These are phyloP conservation scores for Spongispora temasekensis DNA, from an alignment of 1,284 basidiomycete genomes.

Conservation along the genomic window DNA sequence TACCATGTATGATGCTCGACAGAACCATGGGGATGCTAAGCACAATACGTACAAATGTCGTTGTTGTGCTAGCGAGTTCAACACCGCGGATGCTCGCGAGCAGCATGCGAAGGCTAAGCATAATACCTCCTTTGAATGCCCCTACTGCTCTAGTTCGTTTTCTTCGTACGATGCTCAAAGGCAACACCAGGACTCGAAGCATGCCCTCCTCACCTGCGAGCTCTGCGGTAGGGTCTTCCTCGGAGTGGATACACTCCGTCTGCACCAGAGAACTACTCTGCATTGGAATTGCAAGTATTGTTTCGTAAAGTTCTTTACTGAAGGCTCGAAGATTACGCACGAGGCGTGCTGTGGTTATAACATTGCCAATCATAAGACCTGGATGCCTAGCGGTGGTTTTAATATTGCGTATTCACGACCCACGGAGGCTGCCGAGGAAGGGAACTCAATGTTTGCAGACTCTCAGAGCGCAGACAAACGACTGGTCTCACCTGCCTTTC, in stretches of 20 bases:
- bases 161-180: neutral
- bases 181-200: conserved; percentile 13
- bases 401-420: no score
- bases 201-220: conserved; percentile 12
- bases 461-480: neutral
- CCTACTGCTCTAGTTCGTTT: conserved; percentile 5
- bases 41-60: conserved; percentile 16
- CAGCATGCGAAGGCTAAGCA: conserved; percentile 19
- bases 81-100: conserved; percentile 1
- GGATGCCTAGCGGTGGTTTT: no score
- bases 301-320: neutral
- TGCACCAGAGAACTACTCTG: conserved; percentile 13
- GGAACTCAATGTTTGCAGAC: neutral
- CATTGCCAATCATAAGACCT: neutral
- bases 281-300: conserved; percentile 22
- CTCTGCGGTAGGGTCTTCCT: conserved; percentile 12
- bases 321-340: conserved; percentile 7
- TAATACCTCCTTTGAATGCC: conserved; percentile 6
- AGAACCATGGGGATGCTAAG: conserved; percentile 13
- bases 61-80: conserved; percentile 17
- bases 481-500: neutral
- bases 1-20: neutral
- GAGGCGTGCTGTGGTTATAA: conserved; percentile 7
- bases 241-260: neutral
- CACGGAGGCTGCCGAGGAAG: neutral